Conservation (phyloP, 2,329 filamentous ascomycete genomes). For the Bertia moriformis region DNA sequence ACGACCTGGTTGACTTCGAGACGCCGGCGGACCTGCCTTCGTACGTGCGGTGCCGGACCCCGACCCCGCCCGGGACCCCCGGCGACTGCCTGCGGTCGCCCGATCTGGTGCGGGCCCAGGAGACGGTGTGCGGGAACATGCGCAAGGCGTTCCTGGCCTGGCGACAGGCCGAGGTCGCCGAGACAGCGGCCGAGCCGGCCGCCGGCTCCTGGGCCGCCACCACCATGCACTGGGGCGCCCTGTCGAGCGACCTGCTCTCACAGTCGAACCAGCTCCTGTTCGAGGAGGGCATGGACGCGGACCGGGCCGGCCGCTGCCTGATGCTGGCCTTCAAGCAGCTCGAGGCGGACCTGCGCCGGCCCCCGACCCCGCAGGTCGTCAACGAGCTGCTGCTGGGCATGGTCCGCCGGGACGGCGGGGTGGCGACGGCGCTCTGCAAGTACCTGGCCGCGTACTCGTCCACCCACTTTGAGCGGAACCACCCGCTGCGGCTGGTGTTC, state of each 20-base stretch:
- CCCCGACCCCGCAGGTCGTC: constrained; percentile 26
- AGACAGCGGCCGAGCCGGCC: no score
- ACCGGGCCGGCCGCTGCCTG: constrained; percentile 21
- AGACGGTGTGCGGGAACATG: constrained; percentile 26
- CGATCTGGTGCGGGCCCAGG: constrained; percentile 26
- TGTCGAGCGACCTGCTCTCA: constrained; percentile 25
- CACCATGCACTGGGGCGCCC: constrained; percentile 26
- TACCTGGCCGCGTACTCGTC: constrained; percentile 26
- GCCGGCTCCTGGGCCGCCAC: constrained; percentile 22
- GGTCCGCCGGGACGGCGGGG: constrained; percentile 25
- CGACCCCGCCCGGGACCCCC: constrained; percentile 25
- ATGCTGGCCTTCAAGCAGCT: constrained; percentile 27
- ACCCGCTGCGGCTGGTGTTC: constrained; percentile 26
- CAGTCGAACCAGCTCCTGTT: constrained; percentile 28
- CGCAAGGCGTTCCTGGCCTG: constrained; percentile 27
- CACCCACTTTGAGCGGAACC: constrained; percentile 25
- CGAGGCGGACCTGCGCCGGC: constrained; percentile 23
- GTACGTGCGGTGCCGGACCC: constrained; percentile 27
- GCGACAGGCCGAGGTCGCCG: constrained; percentile 24
- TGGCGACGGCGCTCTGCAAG: constrained; percentile 29
- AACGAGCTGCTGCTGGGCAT: constrained; percentile 26
- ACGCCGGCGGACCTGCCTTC: constrained; percentile 23
- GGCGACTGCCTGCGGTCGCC: constrained; percentile 25
- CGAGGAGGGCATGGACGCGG: constrained; percentile 21
- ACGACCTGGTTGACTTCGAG: constrained; percentile 31